Base-by-base conservation (phyloP, 805 yeast genomes). In the Candida ulmi region DNA sequence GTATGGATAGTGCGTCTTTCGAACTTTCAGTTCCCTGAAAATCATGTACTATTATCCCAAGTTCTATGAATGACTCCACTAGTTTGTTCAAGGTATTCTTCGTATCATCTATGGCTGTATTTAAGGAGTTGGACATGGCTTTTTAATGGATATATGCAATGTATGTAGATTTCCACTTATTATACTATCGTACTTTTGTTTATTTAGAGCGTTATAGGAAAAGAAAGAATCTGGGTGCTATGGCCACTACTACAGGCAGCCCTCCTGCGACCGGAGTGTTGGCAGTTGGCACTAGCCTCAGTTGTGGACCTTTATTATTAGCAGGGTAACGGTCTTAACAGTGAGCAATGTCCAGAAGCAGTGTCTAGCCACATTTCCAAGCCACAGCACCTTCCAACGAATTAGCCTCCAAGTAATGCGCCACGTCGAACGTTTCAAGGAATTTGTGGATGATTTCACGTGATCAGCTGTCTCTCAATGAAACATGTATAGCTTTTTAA, bases 21-120 rank as follows among this genome's bases (percentile, higher is more conserved):
- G 95, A 83, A 50, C 83, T 91, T 25, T 74, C 80, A 3, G 95
- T 88, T 11, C 95, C 96, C 47, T 88, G 90, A 57, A 83, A 88
- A 62, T 91, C 99, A 60, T 93, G 96, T 3, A 88, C 90, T 37
- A 90, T 77, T 13, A 91, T 90, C 3, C 96, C 97, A 17, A 90
- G 66, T 56, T 91, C 96, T 16, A 88, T 79, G 41, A 90, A 76
- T 8, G 95, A 81, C 57, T 91, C 96, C 11, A 83, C 75, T 6
- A 80, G 62, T 17, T 73, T 69, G 17, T 77, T 71, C 3, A 68
- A 53, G 18, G 62, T 63, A 26, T 58, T 57, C 39, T 57, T 63
- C 0, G 64, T 46, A 8, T 38, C 27, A 8, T 45, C 54, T 17
- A 63, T 40, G 30, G 59, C 61, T 21, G 24, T 21, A 9, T 21